Conservation (phyloP, 2,329 filamentous ascomycete species). For the Aspergillus eucalypticola region DNA sequence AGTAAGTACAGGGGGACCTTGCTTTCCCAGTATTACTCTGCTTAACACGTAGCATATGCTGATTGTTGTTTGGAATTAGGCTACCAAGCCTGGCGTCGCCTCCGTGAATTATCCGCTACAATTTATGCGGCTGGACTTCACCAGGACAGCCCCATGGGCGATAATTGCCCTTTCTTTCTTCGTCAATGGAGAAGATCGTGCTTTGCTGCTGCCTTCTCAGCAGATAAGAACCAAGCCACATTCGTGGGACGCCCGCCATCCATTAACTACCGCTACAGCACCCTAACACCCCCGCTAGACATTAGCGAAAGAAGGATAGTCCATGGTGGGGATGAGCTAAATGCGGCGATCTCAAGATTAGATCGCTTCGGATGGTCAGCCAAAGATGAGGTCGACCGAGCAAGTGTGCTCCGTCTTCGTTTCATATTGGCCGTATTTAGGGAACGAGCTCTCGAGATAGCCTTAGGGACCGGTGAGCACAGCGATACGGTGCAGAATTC, state of each 20-base stretch:
- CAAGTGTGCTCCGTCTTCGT: slow-evolving; percentile 27
- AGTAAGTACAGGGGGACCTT: slow-evolving; percentile 30
- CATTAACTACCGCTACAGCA: slow-evolving; percentile 47
- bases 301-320: slow-evolving; percentile 31
- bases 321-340: slow-evolving; percentile 27
- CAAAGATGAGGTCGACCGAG: slow-evolving; percentile 19
- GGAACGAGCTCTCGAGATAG: slow-evolving; percentile 35
- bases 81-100: slow-evolving; percentile 50
- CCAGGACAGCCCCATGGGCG: slow-evolving; percentile 36
- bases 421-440: slow-evolving; percentile 30
- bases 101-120: slow-evolving; percentile 50
- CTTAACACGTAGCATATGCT: not conserved
- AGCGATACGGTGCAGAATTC: slow-evolving; percentile 28
- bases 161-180: slow-evolving; percentile 42
- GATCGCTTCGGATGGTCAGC: slow-evolving; percentile 32
- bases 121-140: slow-evolving; percentile 53
- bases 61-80: slow-evolving; percentile 30
- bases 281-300: slow-evolving; percentile 39
- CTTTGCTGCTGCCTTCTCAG: slow-evolving; percentile 48
- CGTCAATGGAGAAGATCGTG: slow-evolving; percentile 42
- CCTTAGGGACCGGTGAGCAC: slow-evolving; percentile 27
- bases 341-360: slow-evolving; percentile 27
- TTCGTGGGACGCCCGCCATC: slow-evolving; percentile 54
- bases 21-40: slow-evolving; percentile 19
- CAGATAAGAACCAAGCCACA: slow-evolving; percentile 51